Conservation (phyloP, 345 rosid genomes). For the Salix suchowensis region DNA sequence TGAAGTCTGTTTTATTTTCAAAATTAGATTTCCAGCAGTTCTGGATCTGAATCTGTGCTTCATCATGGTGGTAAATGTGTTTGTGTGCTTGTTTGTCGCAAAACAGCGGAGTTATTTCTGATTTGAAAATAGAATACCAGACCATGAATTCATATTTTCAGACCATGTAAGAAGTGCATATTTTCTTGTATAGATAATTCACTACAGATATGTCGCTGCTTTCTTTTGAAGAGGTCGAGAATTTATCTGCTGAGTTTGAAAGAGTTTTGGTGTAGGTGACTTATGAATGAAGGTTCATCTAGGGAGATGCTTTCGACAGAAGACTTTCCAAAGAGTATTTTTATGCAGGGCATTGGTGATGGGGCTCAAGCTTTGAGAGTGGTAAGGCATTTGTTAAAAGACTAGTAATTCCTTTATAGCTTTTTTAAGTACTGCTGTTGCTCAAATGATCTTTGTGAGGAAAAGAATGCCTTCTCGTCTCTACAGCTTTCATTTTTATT, state of each 20-base stretch:
- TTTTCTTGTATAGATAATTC: background rate
- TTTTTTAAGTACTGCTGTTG: background rate
- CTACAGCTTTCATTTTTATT: background rate
- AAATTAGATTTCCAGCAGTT: no score
- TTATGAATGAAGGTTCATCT: no score
- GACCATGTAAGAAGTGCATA: no score
- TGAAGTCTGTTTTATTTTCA: no score
- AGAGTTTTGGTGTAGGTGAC: background rate
- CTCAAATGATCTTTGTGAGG: background rate
- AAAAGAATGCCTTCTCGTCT: background rate
- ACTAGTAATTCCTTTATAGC: background rate
- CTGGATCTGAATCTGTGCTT: no score
- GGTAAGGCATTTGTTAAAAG: background rate
- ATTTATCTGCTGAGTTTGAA: background rate
- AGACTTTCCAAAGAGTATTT: no score
- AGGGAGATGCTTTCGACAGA: no score
- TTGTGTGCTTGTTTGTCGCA: no score
- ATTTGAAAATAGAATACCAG: no score
- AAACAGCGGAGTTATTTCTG: no score
- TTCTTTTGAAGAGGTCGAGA: background rate
- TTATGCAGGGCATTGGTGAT: background rate
- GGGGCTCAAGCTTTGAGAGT: background rate
- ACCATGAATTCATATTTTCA: no score
- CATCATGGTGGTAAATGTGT: no score
- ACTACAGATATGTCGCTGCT: background rate